phyloP scores from a whole-genome alignment of 2,329 filamentous ascomycete species.

The Sporothrix pallida region DNA sequence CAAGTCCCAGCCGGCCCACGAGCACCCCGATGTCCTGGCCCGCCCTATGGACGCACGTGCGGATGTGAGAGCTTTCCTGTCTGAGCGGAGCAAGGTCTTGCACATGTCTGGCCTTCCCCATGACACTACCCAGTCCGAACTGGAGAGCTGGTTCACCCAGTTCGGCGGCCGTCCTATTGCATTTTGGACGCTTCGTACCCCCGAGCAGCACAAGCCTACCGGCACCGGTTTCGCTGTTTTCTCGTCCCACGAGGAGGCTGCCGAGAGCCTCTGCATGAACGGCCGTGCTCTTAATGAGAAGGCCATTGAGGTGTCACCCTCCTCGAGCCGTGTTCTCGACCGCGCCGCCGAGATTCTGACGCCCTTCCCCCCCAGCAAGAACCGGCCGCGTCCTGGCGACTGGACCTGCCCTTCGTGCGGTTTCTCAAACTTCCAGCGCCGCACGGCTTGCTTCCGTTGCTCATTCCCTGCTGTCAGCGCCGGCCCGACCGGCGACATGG shows the following conservation, averaged over 20 bases:
- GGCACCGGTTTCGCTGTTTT: constrained; percentile 98
- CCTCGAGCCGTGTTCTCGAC: constrained; percentile 94
- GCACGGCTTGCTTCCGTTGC: constrained; percentile 98
- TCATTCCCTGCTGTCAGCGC: constrained; percentile 94
- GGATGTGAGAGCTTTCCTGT: constrained; percentile 93
- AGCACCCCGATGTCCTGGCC: constrained; percentile 92
- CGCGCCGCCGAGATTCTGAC: constrained; percentile 94
- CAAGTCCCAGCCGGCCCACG: constrained; percentile 92
- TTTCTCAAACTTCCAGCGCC: constrained; percentile 98
- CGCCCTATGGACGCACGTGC: constrained; percentile 96
- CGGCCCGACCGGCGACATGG: constrained; percentile 69
- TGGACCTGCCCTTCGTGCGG: constrained; percentile 99
- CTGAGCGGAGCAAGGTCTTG: constrained; percentile 95
- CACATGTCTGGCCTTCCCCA: constrained; percentile 98
- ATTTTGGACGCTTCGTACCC: constrained; percentile 97
- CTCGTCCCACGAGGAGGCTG: constrained; percentile 98
- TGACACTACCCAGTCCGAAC: constrained; percentile 96
- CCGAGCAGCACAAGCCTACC: constrained; percentile 99
- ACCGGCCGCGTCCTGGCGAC: constrained; percentile 93
- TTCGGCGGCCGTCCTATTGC: constrained; percentile 97
- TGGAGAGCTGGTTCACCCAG: constrained; percentile 99
- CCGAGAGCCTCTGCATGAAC: constrained; percentile 98
- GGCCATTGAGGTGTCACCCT: constrained; percentile 97
- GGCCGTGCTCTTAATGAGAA: constrained; percentile 97
- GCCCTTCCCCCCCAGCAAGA: constrained; percentile 98